Conservation (phyloP, 306 rosid genomes). For the Rosa persica region DNA sequence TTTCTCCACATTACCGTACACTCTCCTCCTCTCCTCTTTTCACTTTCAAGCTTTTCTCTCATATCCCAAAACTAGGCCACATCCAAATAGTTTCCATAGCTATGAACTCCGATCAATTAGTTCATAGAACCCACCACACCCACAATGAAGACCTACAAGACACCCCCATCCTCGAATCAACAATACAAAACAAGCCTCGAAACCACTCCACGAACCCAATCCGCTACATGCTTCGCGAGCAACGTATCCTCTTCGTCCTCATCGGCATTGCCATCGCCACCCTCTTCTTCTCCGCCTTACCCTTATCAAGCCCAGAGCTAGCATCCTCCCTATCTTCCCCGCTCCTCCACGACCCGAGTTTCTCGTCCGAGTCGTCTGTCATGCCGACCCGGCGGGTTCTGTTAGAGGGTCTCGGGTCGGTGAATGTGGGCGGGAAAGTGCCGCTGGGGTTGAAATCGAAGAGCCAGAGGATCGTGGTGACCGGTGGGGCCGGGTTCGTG, state of each 20-base stretch:
- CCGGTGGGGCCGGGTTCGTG: constrained; percentile 98
- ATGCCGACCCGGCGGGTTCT: constrained; percentile 41
- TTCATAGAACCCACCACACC: constrained; percentile 42
- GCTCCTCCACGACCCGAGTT: neutral
- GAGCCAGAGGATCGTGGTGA: constrained; percentile 61
- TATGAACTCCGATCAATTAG: constrained; percentile 41
- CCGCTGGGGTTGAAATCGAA: constrained; percentile 40
- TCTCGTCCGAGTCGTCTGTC: neutral
- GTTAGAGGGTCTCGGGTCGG: constrained; percentile 20
- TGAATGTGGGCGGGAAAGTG: constrained; percentile 34
- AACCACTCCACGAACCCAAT: neutral
- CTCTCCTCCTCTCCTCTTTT: constrained; percentile 3
- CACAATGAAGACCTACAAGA: neutral
- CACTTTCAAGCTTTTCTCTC: constrained; percentile 12
- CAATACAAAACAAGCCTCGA: neutral
- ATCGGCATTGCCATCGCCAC: constrained; percentile 41
- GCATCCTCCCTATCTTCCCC: neutral
- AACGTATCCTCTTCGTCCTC: constrained; percentile 36
- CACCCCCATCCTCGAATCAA: neutral
- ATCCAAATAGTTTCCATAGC: neutral
- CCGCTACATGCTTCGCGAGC: constrained; percentile 27
- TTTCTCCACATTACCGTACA: neutral
- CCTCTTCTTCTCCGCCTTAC: constrained; percentile 43
- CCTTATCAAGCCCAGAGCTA: constrained; percentile 3
- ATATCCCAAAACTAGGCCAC: neutral